Evolutionary conservation across 495 filamentous ascomycete species (phyloP), one percentile per base, ranked within the genome.

Genomic region (Baudoinia panamericana): DNA sequence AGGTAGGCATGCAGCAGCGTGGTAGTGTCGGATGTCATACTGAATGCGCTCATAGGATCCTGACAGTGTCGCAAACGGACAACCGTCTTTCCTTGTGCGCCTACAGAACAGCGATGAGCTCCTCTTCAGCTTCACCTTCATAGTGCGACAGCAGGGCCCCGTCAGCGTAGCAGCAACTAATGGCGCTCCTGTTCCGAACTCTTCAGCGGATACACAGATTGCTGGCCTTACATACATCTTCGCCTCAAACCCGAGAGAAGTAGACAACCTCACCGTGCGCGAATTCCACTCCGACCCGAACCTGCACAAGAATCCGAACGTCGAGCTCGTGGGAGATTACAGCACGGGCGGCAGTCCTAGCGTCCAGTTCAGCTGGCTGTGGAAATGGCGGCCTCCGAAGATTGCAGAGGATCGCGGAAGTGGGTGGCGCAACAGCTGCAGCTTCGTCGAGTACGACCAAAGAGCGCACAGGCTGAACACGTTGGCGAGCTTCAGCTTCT

Each of bases 261-360:
- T 97, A 10, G 90, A 95, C 53, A 95, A 90, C 49, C 66, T 97
- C 19, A 78, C 95, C 30, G 95, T 84, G 16, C 68, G 85, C 46
- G 90, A 97, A 58, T 95, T 97, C 54, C 84, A 96, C 46, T 85
- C 88, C 21, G 87, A 97, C 50, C 90, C 92, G 0, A 97, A 97
- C 57, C 64, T 97, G 21, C 90, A 97, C 64, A 94, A 93, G 56
- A 95, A 96, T 51, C 73, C 85, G 18, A 95, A 94, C 59, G 90
- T 97, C 10, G 81, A 88, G 44, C 65, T 97, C 11, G 76, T 96
- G 6, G 90, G 90, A 0, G 84, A 90, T 56, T 94, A 73, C 58
- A 69, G 75, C 0, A 97, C 90, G 1, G 76, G 71, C 8, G 84
- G 85, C 13, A 80, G 69, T 45, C 64, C 77, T 9, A 86, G 84